A percentile compares a stretch with the other conserved stretches of the same genome.
These are phyloP conservation scores for Acaromyces ingoldii DNA, from an alignment of 1,284 basidiomycete genomes.

Conservation along the genomic window DNA sequence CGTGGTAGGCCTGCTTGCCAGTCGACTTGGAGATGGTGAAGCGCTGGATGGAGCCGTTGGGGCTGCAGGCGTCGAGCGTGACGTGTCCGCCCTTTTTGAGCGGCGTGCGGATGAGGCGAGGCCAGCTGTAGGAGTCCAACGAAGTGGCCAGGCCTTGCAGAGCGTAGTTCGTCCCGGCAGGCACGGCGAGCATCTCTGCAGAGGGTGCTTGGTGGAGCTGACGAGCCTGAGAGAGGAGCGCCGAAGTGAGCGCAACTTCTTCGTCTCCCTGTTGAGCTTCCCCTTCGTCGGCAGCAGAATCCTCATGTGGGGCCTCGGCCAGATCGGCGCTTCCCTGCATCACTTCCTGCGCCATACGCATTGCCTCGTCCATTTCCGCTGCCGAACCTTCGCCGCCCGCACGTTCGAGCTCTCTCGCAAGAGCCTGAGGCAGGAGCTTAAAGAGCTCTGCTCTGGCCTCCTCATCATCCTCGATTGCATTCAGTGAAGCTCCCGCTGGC, in stretches of 20 bases:
- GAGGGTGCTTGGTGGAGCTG: background rate
- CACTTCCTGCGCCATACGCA: constrained; percentile 1
- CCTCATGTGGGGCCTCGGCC: background rate
- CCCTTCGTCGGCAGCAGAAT: constrained; percentile 2
- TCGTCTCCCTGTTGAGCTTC: background rate
- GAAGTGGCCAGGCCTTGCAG: too few species aligned
- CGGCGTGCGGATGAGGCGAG: constrained; percentile 81
- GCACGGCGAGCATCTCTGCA: too few species aligned
- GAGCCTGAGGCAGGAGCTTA: constrained; percentile 20
- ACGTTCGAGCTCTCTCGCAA: constrained; percentile 14
- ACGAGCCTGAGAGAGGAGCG: background rate
- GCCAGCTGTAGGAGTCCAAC: constrained; percentile 60
- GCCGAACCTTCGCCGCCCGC: background rate
- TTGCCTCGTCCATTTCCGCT: constrained; percentile 2
- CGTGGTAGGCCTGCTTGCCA: constrained; percentile 89
- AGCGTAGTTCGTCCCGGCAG: too few species aligned
- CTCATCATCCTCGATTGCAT: constrained; percentile 1
- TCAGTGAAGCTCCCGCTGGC: too few species aligned
- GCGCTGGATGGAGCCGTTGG: constrained; percentile 79
- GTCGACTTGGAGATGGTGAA: constrained; percentile 85
- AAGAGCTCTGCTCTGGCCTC: constrained; percentile 15
- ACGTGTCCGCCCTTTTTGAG: constrained; percentile 89
- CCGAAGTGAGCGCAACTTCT: background rate
- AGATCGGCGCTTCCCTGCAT: background rate
- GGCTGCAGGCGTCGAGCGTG: constrained; percentile 81